Percentiles rank a stretch among this genome's conserved stretches.
These are phyloP conservation scores for Macadamia integrifolia DNA, from an alignment of 164 flowering plant species.

Conservation along the genomic window DNA sequence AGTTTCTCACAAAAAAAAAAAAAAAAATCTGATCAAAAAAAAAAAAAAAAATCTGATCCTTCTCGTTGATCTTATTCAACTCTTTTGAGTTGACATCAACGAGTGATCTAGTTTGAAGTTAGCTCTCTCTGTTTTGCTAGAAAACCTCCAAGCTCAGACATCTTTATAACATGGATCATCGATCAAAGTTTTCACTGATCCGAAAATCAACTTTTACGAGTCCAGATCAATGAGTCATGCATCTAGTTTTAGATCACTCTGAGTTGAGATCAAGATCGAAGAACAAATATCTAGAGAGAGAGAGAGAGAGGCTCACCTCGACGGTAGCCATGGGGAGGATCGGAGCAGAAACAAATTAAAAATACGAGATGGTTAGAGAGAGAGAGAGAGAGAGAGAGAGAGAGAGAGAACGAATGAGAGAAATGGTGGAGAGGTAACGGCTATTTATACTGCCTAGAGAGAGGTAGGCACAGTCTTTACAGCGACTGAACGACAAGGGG, in stretches of 20 bases:
- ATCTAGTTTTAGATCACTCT: background rate
- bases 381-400: background rate
- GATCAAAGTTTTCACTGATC: background rate
- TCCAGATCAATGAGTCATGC: background rate
- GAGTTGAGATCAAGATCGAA: background rate
- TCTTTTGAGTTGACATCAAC: too few species aligned
- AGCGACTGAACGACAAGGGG: too few species aligned
- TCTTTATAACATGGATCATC: background rate
- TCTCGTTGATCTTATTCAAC: too few species aligned
- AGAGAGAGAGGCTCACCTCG: slow-evolving; percentile 1
- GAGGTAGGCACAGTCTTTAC: too few species aligned
- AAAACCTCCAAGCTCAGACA: too few species aligned
- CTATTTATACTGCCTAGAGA: background rate
- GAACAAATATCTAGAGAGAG: background rate
- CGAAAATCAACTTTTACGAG: background rate
- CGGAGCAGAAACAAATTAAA: background rate
- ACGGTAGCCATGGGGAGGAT: background rate
- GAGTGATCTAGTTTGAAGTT: too few species aligned
- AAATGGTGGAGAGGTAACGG: background rate
- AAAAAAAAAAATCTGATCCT: too few species aligned
- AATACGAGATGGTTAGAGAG: background rate
- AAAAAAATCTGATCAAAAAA: too few species aligned
- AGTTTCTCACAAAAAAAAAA: too few species aligned
- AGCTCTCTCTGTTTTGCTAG: too few species aligned
- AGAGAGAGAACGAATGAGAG: background rate